These are phyloP conservation scores for Aegilops tauschii DNA, from an alignment of 176 grass and related monocot species.

Conservation along the genomic window DNA sequence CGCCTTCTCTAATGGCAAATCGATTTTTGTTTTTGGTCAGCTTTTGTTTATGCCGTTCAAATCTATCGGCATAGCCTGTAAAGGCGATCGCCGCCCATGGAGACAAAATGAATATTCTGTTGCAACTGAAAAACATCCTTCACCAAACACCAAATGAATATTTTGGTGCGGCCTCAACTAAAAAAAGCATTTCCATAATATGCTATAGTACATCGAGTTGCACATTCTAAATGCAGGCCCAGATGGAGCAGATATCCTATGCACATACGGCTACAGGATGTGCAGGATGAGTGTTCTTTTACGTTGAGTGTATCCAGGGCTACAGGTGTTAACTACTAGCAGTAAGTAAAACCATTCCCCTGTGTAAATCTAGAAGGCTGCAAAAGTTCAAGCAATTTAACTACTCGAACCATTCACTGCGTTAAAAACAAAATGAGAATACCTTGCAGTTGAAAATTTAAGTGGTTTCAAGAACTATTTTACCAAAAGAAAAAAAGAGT, in stretches of 20 bases:
- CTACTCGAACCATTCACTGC: neutral
- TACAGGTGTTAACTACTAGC: neutral
- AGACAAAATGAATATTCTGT: neutral
- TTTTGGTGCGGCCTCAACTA: neutral
- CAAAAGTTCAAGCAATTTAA: neutral
- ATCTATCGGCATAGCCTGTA: neutral
- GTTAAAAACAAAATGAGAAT: neutral
- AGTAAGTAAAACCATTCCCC: neutral
- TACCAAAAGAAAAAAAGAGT: neutral
- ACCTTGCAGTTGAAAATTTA: neutral
- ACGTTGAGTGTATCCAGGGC: neutral
- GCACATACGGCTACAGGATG: neutral
- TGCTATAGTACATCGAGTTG: neutral
- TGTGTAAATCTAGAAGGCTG: neutral
- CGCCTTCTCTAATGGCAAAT: neutral
- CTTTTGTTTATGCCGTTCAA: slow-evolving; percentile 10
- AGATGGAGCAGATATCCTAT: neutral
- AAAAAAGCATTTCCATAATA: neutral
- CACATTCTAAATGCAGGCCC: slow-evolving; percentile 7
- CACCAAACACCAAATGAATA: slow-evolving; percentile 19
- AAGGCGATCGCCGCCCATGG: neutral
- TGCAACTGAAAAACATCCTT: slow-evolving; percentile 18
- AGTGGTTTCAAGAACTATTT: neutral
- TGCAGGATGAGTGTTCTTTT: neutral
- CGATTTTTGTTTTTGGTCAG: neutral